These are phyloP conservation scores for Wickerhamomyces chambardii DNA, from an alignment of 805 yeast species.

Conservation along the genomic window DNA sequence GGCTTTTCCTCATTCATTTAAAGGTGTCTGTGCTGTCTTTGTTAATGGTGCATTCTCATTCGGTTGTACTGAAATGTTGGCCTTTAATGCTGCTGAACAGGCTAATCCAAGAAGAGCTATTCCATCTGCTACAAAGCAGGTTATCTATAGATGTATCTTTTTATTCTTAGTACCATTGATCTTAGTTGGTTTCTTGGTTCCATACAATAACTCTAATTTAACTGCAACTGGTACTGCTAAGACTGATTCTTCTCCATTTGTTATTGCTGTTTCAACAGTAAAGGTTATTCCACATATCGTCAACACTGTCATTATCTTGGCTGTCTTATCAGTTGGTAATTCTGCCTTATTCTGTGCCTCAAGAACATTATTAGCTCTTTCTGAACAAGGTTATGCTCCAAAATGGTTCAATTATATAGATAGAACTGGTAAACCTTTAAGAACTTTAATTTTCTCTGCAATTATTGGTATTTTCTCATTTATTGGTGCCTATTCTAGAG, in stretches of 20 bases:
- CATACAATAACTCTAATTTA: slow-evolving; percentile 41
- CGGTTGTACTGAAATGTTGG: slow-evolving; percentile 67
- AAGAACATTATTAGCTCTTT: slow-evolving; percentile 54
- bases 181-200: slow-evolving; percentile 64
- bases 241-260: slow-evolving; percentile 71
- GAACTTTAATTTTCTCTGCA: slow-evolving; percentile 41
- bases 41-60: slow-evolving; percentile 74
- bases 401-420: slow-evolving; percentile 50
- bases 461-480: slow-evolving; percentile 51
- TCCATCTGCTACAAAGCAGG: slow-evolving; percentile 73
- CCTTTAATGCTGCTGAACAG: slow-evolving; percentile 74
- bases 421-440: slow-evolving; percentile 59
- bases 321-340: slow-evolving; percentile 66
- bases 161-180: slow-evolving; percentile 57
- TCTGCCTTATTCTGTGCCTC: slow-evolving; percentile 65
- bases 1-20: slow-evolving; percentile 43
- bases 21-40: slow-evolving; percentile 66
- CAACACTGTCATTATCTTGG: slow-evolving; percentile 59
- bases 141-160: slow-evolving; percentile 70
- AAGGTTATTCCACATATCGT: slow-evolving; percentile 54
- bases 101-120: slow-evolving; percentile 56
- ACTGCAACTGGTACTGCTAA: slow-evolving; percentile 41
- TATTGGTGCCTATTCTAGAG: slow-evolving; percentile 42
- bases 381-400: slow-evolving; percentile 59
- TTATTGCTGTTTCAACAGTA: slow-evolving; percentile 68